Evolutionary conservation across 140 eudicot genomes (phyloP).

Genomic region (Bidens hawaiensis): DNA sequence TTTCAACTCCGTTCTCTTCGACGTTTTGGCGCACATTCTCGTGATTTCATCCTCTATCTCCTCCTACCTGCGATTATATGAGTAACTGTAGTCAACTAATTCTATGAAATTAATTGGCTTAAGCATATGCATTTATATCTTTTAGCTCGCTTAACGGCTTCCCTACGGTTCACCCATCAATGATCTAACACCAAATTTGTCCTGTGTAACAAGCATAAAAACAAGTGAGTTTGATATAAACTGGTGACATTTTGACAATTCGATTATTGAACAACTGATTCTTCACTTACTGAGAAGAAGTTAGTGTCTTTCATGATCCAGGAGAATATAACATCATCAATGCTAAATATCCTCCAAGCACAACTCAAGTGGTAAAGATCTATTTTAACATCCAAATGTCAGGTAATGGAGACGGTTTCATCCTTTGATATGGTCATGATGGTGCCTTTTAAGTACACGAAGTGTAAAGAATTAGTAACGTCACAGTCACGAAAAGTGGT

Average conservation of each 20-base stretch:
- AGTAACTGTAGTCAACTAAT: no score
- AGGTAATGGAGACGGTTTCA: conserved; percentile 73
- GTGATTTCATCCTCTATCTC: no score
- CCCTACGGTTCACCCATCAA: no score
- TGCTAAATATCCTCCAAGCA: conserved; percentile 75
- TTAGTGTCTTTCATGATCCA: conserved; percentile 58
- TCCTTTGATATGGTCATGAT: conserved; percentile 76
- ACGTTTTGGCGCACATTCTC: no score
- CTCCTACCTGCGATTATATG: no score
- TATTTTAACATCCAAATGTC: conserved; percentile 79
- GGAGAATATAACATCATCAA: conserved; percentile 69
- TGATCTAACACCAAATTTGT: conserved; percentile 52
- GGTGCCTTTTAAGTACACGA: conserved; percentile 34
- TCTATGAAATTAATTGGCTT: no score
- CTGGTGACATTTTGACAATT: not conserved
- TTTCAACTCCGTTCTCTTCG: no score
- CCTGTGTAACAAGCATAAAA: conserved; percentile 22
- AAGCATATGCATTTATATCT: no score
- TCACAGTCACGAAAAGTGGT: not conserved
- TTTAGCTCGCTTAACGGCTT: no score
- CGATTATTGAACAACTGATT: not conserved
- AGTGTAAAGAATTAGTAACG: not conserved
- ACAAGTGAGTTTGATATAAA: not conserved
- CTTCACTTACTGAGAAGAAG: conserved; percentile 41
- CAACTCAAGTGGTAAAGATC: conserved; percentile 78